Evolutionary conservation across 2,329 filamentous ascomycete genomes (phyloP).

Genomic region (Acarospora socialis): DNA sequence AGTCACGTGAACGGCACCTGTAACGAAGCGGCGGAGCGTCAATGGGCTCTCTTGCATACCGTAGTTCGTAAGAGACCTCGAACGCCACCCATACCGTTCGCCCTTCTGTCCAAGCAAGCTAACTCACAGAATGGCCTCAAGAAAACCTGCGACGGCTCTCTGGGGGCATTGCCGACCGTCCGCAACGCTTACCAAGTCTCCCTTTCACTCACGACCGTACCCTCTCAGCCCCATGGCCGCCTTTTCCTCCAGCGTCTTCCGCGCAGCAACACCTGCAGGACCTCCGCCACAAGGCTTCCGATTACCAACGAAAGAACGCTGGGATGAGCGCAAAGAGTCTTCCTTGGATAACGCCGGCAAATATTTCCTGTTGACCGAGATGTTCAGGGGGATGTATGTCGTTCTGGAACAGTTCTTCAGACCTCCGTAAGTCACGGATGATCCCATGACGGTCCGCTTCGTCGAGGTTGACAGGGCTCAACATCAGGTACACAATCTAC

Average conservation of each 20-base stretch:
- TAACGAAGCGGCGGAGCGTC: too few species aligned
- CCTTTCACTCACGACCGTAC: constrained; percentile 22
- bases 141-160: constrained; percentile 34
- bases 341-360: constrained; percentile 73
- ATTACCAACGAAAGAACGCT: constrained; percentile 55
- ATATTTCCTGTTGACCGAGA: constrained; percentile 91
- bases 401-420: constrained; percentile 96
- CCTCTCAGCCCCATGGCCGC: constrained; percentile 36
- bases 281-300: constrained; percentile 72
- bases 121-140: constrained; percentile 37
- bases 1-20: too few species aligned
- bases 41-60: too few species aligned
- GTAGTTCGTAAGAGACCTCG: too few species aligned
- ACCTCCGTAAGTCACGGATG: constrained; percentile 61
- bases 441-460: constrained; percentile 2
- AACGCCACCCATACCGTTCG: not conserved
- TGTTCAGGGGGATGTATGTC: constrained; percentile 96
- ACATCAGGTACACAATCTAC: constrained; percentile 79
- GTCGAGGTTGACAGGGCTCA: too few species aligned
- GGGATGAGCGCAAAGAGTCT: constrained; percentile 66
- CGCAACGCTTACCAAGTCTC: constrained; percentile 24
- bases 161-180: constrained; percentile 29
- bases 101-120: too few species aligned
- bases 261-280: constrained; percentile 53
- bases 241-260: constrained; percentile 50